A percentile compares a stretch with the other conserved stretches of the same genome.
These are phyloP conservation scores for Lentinula sp. DNA, from an alignment of 768 basidiomycete species.

Conservation along the genomic window DNA sequence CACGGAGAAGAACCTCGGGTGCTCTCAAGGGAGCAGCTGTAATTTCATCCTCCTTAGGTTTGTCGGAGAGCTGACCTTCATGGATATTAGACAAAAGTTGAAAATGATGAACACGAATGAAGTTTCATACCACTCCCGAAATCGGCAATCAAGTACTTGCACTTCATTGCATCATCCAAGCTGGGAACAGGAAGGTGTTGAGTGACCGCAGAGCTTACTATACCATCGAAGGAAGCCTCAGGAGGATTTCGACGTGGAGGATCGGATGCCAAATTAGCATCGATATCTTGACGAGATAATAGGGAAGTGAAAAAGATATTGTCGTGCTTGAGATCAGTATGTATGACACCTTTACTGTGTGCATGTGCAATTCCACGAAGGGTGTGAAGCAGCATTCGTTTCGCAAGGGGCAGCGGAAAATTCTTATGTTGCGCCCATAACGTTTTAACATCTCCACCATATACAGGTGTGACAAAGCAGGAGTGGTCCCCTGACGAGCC, in stretches of 20 bases:
- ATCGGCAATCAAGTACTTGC: constrained; percentile 7
- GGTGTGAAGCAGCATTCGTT: no score
- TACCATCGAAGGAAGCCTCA: neutral
- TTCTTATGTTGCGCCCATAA: no score
- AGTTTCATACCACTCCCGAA: constrained; percentile 10
- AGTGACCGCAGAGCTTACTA: constrained; percentile 7
- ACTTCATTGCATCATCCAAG: constrained; percentile 4
- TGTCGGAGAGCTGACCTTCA: constrained; percentile 2
- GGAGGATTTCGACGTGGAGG: constrained; percentile 7
- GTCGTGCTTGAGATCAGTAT: constrained; percentile 12
- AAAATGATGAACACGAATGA: neutral
- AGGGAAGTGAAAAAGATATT: constrained; percentile 10
- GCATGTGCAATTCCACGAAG: no score
- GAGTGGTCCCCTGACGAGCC: constrained; percentile 8
- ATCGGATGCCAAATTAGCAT: neutral
- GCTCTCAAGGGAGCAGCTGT: constrained; percentile 5
- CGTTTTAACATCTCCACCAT: neutral
- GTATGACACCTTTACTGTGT: no score
- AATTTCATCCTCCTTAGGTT: neutral
- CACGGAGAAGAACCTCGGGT: constrained; percentile 9
- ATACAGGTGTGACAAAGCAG: constrained; percentile 10
- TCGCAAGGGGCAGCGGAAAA: no score
- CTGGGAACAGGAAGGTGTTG: constrained; percentile 10
- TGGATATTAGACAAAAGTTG: neutral
- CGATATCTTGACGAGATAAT: neutral